Percentiles rank a stretch among this genome's conserved stretches.
phyloP scores from a whole-genome alignment of 2,329 filamentous ascomycete genomes.

The Helminthosporium solani region DNA sequence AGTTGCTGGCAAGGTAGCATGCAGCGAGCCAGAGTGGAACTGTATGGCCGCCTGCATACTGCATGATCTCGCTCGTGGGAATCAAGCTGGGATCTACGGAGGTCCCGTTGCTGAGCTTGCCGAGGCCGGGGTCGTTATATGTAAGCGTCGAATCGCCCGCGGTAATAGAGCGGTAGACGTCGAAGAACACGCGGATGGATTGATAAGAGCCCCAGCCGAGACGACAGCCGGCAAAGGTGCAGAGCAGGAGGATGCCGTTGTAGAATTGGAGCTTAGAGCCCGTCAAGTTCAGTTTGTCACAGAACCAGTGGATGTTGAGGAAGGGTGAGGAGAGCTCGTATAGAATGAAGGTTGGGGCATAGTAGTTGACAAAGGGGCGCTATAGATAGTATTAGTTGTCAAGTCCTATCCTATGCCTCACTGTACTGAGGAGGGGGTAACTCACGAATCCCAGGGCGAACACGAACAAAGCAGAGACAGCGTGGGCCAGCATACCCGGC shows the following conservation, averaged over 20 bases:
- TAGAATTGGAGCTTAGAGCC: slow-evolving; percentile 72
- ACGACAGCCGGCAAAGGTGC: slow-evolving; percentile 74
- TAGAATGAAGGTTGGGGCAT: slow-evolving; percentile 76
- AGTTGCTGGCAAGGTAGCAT: slow-evolving; percentile 68
- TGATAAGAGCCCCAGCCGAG: slow-evolving; percentile 76
- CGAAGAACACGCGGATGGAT: slow-evolving; percentile 63
- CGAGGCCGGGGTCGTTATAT: slow-evolving; percentile 29
- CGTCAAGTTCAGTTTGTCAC: slow-evolving; percentile 81
- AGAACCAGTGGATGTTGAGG: slow-evolving; percentile 89
- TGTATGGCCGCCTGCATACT: slow-evolving; percentile 45
- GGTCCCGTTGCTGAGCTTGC: slow-evolving; percentile 27
- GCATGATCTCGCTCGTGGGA: slow-evolving; percentile 49
- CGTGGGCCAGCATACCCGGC: slow-evolving; percentile 74
- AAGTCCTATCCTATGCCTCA: background rate
- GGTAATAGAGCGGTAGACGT: slow-evolving; percentile 58
- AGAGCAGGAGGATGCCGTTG: slow-evolving; percentile 72
- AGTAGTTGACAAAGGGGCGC: slow-evolving; percentile 84
- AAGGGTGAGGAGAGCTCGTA: slow-evolving; percentile 86
- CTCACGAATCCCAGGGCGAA: slow-evolving; percentile 79
- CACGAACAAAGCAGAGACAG: slow-evolving; percentile 69
- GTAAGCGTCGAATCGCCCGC: slow-evolving; percentile 19
- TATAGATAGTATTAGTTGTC: slow-evolving; percentile 39
- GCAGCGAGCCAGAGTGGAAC: slow-evolving; percentile 70
- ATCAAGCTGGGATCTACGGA: slow-evolving; percentile 12
- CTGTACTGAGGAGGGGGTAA: slow-evolving; percentile 6